Percentiles rank a stretch among this genome's conserved stretches.
Evolutionary conservation across 2,329 filamentous ascomycete species (phyloP).

Genomic region (Colletotrichum sp.): DNA sequence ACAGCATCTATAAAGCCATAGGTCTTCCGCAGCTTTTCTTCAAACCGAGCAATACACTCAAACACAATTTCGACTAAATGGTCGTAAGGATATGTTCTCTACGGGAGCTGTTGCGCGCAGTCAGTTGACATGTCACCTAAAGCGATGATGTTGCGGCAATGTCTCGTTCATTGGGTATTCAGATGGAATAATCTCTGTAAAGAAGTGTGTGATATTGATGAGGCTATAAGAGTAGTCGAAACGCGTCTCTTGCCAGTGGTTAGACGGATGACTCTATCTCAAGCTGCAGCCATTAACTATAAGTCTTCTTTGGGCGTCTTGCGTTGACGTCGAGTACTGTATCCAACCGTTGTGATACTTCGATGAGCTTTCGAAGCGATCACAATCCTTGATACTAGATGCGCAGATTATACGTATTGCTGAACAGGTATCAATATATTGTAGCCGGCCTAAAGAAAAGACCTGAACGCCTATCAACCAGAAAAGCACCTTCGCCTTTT

Average conservation of each 20-base stretch:
- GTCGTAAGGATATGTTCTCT: too few species aligned
- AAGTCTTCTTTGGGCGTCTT: not conserved
- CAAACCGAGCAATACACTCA: not conserved
- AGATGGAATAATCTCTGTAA: not conserved
- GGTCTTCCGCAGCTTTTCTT: not conserved
- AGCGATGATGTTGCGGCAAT: not conserved
- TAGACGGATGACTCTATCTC: not conserved
- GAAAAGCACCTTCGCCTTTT: not conserved
- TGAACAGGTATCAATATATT: not conserved
- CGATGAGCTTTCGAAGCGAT: not conserved
- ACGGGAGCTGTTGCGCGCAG: not conserved
- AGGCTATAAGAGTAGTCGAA: not conserved
- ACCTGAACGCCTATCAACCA: not conserved
- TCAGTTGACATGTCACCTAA: not conserved
- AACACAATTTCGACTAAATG: not conserved
- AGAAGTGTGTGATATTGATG: not conserved
- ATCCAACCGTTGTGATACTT: rapidly evolving
- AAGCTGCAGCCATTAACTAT: not conserved
- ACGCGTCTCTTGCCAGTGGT: not conserved
- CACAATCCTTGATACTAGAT: not conserved
- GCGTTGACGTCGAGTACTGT: not conserved
- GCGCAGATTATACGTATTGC: not conserved
- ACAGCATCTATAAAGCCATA: not conserved
- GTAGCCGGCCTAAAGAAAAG: not conserved
- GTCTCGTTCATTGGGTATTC: not conserved